Evolutionary conservation across 108 stramenopile species (phyloP).

Genomic region (Thalassiosira profunda): DNA sequence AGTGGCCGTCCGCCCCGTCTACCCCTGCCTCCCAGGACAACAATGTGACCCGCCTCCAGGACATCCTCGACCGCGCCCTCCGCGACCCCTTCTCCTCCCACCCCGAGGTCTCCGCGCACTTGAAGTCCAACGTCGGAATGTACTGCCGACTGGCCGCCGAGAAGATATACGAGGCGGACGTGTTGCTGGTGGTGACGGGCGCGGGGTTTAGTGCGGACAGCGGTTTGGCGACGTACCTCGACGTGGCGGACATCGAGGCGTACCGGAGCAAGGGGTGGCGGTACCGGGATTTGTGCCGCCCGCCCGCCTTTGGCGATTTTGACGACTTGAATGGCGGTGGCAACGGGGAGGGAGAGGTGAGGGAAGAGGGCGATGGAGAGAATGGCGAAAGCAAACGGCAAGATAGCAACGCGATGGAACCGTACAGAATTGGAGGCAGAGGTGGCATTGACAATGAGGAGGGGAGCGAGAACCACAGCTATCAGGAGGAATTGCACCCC

Average conservation of each 20-base stretch:
- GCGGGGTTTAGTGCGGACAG: slow-evolving; percentile 53
- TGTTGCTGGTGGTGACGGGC: slow-evolving; percentile 48
- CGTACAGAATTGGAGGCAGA: too few relatives aligned
- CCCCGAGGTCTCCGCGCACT: neutral
- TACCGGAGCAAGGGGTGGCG: slow-evolving; percentile 37
- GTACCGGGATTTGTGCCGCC: slow-evolving; percentile 41
- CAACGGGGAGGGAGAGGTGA: too few relatives aligned
- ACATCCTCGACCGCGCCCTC: slow-evolving; percentile 18
- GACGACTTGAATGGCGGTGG: neutral
- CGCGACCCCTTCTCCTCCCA: neutral
- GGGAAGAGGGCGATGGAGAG: neutral
- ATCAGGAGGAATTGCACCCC: too few relatives aligned
- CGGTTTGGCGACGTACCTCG: slow-evolving; percentile 40
- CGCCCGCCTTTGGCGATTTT: neutral
- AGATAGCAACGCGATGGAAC: neutral
- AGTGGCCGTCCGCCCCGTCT: slow-evolving; percentile 20
- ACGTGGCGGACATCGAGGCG: slow-evolving; percentile 44
- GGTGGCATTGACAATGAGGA: neutral
- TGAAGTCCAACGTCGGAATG: slow-evolving; percentile 4
- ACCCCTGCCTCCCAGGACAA: neutral
- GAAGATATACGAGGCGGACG: slow-evolving; percentile 28
- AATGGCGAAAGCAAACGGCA: neutral
- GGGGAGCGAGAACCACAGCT: neutral
- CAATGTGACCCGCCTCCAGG: slow-evolving; percentile 9
- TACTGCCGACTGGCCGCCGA: slow-evolving; percentile 17